Conservation (phyloP, 441 rosid genomes). For the Bocquillonia castaneifolia region DNA sequence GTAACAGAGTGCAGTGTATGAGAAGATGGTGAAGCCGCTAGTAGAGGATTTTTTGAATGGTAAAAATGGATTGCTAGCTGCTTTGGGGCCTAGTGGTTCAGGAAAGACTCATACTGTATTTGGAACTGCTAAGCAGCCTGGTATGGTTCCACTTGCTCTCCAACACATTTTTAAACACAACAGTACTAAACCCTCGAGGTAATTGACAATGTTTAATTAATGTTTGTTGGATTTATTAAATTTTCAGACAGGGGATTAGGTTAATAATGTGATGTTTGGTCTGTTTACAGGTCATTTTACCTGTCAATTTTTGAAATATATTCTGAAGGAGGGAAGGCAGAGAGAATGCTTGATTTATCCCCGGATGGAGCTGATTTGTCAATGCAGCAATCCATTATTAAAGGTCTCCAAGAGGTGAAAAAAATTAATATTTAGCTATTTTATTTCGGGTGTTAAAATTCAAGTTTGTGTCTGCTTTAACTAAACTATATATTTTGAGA, state of each 20-base stretch:
- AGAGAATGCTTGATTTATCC: constrained; percentile 66
- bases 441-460: background rate
- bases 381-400: constrained; percentile 62
- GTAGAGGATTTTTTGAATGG: constrained; percentile 73
- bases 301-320: constrained; percentile 81
- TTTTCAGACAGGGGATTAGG: too few relatives aligned
- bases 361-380: constrained; percentile 54
- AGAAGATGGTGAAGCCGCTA: constrained; percentile 37
- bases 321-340: constrained; percentile 73
- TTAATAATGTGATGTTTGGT: constrained; percentile 3
- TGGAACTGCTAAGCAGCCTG: constrained; percentile 65
- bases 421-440: constrained; percentile 13
- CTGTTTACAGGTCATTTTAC: constrained; percentile 47
- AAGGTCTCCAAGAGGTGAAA: constrained; percentile 83
- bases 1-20: constrained; percentile 37
- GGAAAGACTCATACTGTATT: constrained; percentile 93
- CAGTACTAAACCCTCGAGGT: constrained; percentile 36
- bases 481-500: background rate
- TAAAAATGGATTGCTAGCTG: constrained; percentile 79
- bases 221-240: background rate
- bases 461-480: background rate
- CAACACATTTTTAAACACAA: constrained; percentile 45
- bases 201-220: constrained; percentile 8
- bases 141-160: constrained; percentile 69
- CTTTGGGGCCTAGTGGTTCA: constrained; percentile 86